A percentile compares a stretch with the other conserved stretches of the same genome.
phyloP scores from a whole-genome alignment of 2,329 filamentous ascomycete genomes.

The Nannizziopsis arthrosporioides region DNA sequence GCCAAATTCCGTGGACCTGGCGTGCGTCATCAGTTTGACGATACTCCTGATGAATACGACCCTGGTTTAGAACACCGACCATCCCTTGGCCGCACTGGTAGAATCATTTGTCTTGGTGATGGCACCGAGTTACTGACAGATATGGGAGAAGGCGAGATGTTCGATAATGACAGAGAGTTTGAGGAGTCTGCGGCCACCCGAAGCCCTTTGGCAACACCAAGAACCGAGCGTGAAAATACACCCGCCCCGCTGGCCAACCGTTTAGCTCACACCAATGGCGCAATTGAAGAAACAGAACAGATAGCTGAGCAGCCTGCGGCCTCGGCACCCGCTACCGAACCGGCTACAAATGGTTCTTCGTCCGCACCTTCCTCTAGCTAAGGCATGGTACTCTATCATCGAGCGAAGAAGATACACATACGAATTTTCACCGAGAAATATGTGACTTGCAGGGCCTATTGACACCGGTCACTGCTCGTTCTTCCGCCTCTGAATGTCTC shows the following conservation, averaged over 20 bases:
- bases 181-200: conserved; percentile 21
- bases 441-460: too few species aligned
- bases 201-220: conserved; percentile 7
- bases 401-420: too few species aligned
- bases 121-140: conserved; percentile 86
- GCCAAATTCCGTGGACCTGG: conserved; percentile 77
- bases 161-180: conserved; percentile 73
- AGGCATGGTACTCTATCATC: too few species aligned
- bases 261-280: conserved; percentile 17
- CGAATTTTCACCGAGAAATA: too few species aligned
- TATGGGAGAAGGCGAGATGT: conserved; percentile 84
- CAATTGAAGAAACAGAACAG: conserved; percentile 16
- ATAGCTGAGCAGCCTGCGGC: not conserved
- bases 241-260: conserved; percentile 38
- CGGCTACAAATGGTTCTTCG: not conserved
- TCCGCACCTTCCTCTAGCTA: too few species aligned
- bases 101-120: conserved; percentile 90
- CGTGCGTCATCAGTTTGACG: conserved; percentile 70
- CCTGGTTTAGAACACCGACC: conserved; percentile 39
- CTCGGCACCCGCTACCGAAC: not conserved
- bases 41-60: conserved; percentile 52
- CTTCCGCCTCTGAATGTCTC: too few species aligned
- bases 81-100: conserved; percentile 59
- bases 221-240: conserved; percentile 41
- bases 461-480: not conserved